Conservation (phyloP, 306 rosid genomes). For the Fragaria iinumae region DNA sequence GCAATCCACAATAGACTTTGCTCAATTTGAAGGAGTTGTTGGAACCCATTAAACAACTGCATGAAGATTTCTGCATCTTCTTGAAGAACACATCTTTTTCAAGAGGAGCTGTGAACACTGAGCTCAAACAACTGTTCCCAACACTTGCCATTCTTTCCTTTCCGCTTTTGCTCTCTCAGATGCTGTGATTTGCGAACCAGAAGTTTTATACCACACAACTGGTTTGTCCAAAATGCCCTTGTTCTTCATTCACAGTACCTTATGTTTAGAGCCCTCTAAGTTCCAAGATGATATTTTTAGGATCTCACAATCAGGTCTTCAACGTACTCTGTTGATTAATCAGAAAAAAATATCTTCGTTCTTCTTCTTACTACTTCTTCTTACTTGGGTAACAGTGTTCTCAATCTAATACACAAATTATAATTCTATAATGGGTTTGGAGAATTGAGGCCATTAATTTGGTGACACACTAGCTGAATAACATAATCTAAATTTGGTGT, state of each 20-base stretch:
- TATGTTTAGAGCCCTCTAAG: neutral
- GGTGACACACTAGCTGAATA: slow-evolving; percentile 9
- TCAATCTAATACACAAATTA: neutral
- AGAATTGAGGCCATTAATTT: neutral
- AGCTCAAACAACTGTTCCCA: slow-evolving; percentile 33
- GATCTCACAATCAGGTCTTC: neutral
- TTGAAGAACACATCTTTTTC: slow-evolving; percentile 24
- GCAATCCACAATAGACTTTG: slow-evolving; percentile 44
- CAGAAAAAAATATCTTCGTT: neutral
- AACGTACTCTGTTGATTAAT: neutral
- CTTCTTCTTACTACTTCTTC: neutral
- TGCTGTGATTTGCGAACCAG: neutral
- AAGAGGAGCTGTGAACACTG: slow-evolving; percentile 36
- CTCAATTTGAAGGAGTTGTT: slow-evolving; percentile 16
- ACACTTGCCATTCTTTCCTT: slow-evolving; percentile 39
- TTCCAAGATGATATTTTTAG: neutral
- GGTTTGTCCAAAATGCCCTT: slow-evolving; percentile 38
- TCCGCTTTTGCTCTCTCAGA: neutral
- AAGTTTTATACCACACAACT: neutral
- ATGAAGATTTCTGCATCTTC: slow-evolving; percentile 22
- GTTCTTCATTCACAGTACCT: neutral
- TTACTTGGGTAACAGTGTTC: neutral
- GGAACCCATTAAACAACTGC: slow-evolving; percentile 24
- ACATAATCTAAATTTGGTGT: slow-evolving; percentile 22
- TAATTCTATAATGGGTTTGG: neutral